Evolutionary conservation across 2,329 filamentous ascomycete genomes (phyloP), one percentile per base, ranked within the genome.

Genomic region (Furcasterigmium furcatum): DNA sequence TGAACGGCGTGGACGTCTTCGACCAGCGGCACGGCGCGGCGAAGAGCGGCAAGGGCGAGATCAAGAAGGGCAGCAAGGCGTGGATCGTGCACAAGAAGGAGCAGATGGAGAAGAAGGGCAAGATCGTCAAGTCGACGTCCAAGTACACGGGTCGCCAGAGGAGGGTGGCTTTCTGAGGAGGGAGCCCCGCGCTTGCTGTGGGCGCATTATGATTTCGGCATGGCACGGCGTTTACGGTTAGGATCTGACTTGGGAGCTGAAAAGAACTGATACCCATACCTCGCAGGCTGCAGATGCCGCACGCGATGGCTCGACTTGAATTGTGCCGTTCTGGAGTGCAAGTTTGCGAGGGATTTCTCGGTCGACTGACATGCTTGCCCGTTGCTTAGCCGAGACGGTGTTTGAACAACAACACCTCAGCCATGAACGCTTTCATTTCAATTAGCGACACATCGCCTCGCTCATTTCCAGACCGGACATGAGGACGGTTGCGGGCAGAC

Each of bases 91-190:
- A 82, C 67, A 94, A 92, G 65, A 95, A 94, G 73, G 87, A 90
- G 54, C 90, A 96, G 71, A 94, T 96, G 87, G 88, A 95, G 67
- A 78, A 82, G 51, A 96, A 96, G 68, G 94, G 94, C 38, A 96
- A 94, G 73, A 79, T 97, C 22, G 92, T 97, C 56, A 97, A 97
- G 74, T 72, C 84, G 2, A 90, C 79, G 46, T 95, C 88, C 43
- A 97, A 95, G 68, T 99, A 96, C 65, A 97, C 92, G 1, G 94
- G 92, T 24, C 77, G 94, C 58, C 96, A 91, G 73, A 80, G 94
- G 66, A 81, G 88, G 47, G 73, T 85, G 45, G 83, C 83, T 25
- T 96, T 95, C 64, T 96, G n/a, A n/a, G n/a, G n/a, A 65, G 55
- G 8, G 21, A 4, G 13, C 7, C 2, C 4, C 4, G 35, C 8